Evolutionary conservation across 2,329 filamentous ascomycete species (phyloP).

Genomic region (Fusarium tricinctum): DNA sequence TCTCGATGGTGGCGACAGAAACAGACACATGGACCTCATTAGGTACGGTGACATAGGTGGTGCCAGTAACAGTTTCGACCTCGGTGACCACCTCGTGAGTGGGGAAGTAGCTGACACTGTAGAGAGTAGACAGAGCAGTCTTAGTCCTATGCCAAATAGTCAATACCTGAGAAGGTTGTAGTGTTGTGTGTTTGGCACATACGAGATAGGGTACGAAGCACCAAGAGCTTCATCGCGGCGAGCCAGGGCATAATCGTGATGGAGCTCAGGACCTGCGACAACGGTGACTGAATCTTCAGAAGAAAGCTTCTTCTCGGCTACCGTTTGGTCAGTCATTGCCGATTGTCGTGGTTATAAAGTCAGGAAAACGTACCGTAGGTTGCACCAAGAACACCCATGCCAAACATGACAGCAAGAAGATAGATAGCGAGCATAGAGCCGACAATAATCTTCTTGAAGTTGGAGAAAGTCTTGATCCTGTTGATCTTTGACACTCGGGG

Average conservation of each 20-base stretch:
- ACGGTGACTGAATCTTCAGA: not conserved
- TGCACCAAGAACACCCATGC: conserved; percentile 49
- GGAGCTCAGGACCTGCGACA: not conserved
- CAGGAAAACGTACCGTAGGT: conserved; percentile 44
- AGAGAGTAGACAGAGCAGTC: conserved; percentile 54
- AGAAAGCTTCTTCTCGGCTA: conserved; percentile 15
- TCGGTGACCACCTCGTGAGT: conserved; percentile 38
- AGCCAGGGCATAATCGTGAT: conserved; percentile 11
- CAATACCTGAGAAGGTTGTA: conserved; percentile 3
- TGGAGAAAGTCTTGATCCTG: conserved; percentile 26
- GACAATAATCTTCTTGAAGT: conserved; percentile 32
- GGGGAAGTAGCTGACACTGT: conserved; percentile 47
- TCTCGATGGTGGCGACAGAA: conserved; percentile 47
- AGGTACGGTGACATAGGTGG: conserved; percentile 49
- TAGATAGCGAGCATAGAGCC: conserved; percentile 19
- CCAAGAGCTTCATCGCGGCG: conserved; percentile 33
- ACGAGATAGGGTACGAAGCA: conserved; percentile 55
- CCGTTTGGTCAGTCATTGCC: conserved; percentile 18
- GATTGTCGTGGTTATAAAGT: not conserved
- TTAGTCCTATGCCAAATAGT: conserved; percentile 49
- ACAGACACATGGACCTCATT: conserved; percentile 42
- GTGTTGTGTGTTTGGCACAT: conserved; percentile 31
- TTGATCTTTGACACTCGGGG: conserved; percentile 17
- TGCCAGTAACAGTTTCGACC: conserved; percentile 49
- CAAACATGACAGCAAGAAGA: conserved; percentile 48